Base-by-base conservation (phyloP, 352 stramenopile species). In the Blastocystis sp. region DNA sequence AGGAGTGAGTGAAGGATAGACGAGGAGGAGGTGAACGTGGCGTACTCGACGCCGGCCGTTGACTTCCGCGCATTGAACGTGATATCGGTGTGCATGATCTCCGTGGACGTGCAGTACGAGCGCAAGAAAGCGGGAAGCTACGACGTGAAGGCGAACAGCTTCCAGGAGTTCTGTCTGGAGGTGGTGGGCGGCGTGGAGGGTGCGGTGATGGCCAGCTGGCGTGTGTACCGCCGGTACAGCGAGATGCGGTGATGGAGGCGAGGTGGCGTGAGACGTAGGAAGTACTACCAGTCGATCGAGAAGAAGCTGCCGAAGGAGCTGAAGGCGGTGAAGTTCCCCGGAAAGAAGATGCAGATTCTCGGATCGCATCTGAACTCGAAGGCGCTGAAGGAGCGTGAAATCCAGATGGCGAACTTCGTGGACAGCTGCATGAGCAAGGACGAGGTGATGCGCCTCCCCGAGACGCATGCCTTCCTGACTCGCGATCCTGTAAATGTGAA, bases 211-310 rank as follows among this genome's bases (percentile, higher is more conserved):
- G 40, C 69, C 40, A 66, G 42, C 1, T 84, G 74, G 74, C 42
- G 17, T 10, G 57, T 84, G 40, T 84, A 68, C 60, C 74, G 74
- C 19, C 54, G 74, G 9, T 84, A 59, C 60, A 62, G 21, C 11
- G 54, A 84, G 9, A 69, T 84, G 28, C 52, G 69, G 74, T 84
- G 66, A 38, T 17, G 11, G 21, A 28, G 24, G 54, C 4, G 66
- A 14, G 74, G 28, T 19, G 9, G 19, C 19, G 60, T 84, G 11
- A 84, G 54, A 19, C 17, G 54, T 84, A 84, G 74, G 57, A 42
- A 68, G 10, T n/a, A 66, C 21, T 81, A 81, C 48, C 64, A 81
- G 48, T 21, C 43, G 71, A 81, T 81, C 43, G 71, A 81, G 43
- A 21, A 19, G 71, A 81, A 63, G 59, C 28, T 84, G 45, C 7